Evolutionary conservation across 2,329 filamentous ascomycete species (phyloP).

Genomic region (Aureobasidium sp.): DNA sequence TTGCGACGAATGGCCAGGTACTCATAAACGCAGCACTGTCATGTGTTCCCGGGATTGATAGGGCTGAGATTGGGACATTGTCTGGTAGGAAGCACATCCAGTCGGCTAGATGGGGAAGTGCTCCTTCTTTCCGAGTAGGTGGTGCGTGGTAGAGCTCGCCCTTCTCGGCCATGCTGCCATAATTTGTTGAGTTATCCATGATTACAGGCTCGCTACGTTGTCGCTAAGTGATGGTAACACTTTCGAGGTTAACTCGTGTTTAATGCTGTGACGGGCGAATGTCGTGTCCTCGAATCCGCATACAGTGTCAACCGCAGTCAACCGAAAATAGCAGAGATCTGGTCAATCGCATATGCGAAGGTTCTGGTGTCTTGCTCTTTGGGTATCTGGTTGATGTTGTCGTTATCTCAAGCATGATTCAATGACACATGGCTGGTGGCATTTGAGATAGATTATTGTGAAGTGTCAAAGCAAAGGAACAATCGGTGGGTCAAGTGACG

Average conservation of each 20-base stretch:
- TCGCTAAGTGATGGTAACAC: background rate
- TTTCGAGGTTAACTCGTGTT: background rate
- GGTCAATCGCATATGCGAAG: background rate
- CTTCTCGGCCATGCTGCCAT: constrained; percentile 10
- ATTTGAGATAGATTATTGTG: background rate
- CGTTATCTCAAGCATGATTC: background rate
- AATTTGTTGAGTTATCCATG: background rate
- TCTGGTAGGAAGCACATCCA: constrained; percentile 26
- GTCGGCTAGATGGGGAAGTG: background rate
- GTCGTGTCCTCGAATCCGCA: too few relatives aligned
- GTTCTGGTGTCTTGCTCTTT: background rate
- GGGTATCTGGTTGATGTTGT: background rate
- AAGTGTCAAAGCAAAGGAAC: background rate
- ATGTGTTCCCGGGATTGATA: constrained; percentile 32
- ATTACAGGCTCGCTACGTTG: background rate
- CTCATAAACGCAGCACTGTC: constrained; percentile 30
- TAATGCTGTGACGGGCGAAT: background rate
- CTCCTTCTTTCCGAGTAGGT: background rate
- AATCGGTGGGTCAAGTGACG: background rate
- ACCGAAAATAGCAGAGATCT: too few relatives aligned
- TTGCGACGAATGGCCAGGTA: constrained; percentile 29
- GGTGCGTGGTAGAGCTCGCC: background rate
- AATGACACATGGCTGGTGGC: background rate
- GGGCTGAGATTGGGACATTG: constrained; percentile 22
- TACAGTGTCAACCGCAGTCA: background rate